Base-by-base conservation (phyloP, 257 asterid species). In the Fraxinus excelsior region DNA sequence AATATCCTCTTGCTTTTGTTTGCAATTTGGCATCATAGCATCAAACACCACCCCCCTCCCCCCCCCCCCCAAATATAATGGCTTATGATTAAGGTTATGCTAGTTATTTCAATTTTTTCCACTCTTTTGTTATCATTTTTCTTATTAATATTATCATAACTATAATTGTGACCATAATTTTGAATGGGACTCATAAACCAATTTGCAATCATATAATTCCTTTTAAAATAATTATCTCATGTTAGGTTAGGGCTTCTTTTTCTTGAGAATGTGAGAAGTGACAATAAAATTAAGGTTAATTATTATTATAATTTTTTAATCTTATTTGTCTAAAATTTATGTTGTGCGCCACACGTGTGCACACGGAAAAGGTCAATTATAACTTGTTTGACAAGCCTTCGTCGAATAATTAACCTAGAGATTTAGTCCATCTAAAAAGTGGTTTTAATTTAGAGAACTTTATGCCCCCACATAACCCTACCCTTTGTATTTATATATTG, bases 121-220 rank as follows among this genome's bases (percentile, higher is more conserved):
- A n/a, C n/a, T n/a, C n/a, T n/a, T n/a, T n/a, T n/a, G n/a, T n/a
- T 74, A 76, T 70, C 77, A 69, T 74, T 62, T 64, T 64, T 81
- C 44, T 82, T 70, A 74, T 74, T 84, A 80, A 53, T 64, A 78
- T 58, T 46, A 69, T 80, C 37, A 70, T 67, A 66, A 70, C 76
- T 66, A 76, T 71, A 78, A 75, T 81, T 67, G 74, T 70, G 73
- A 74, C 68, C 65, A 85, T 87, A 78, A 78, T 85, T 75, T 80
- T 77, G 88, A 88, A 82, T 78, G 67, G 78, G 85, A 84, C 86
- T 84, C 83, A 49, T 83, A 73, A 86, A 86, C 90, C 80, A 79
- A 67, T 74, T 79, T 29, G 87, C 67, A 80, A 86, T 88, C 81
- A 88, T 81, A 21, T 62, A 82, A 60, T 49, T 65, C 64, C 76